A percentile compares a stretch with the other conserved stretches of the same genome.
These are phyloP conservation scores for Edhazardia aedis DNA, from an alignment of 371 early-diverging fungal species.

Conservation along the genomic window DNA sequence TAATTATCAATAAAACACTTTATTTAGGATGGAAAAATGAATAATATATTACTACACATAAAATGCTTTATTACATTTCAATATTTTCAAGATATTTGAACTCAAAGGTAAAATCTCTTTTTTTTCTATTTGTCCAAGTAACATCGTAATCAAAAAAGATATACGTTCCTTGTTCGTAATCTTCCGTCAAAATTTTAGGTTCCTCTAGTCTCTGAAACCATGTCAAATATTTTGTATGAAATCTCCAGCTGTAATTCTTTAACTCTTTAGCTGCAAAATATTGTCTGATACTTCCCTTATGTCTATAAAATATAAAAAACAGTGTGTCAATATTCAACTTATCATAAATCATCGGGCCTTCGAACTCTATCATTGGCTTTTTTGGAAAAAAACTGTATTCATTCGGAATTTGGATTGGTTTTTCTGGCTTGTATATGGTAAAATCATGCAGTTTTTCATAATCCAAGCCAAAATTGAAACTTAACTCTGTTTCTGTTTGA, in stretches of 20 bases:
- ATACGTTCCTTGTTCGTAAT: constrained; percentile 88
- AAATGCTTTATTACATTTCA: background rate
- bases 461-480: too few relatives aligned
- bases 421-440: too few relatives aligned
- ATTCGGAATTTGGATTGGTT: too few relatives aligned
- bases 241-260: constrained; percentile 86
- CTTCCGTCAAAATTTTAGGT: constrained; percentile 75
- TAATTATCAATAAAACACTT: too few relatives aligned
- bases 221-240: constrained; percentile 83
- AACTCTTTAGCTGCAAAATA: constrained; percentile 76
- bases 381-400: too few relatives aligned
- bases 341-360: background rate
- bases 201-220: constrained; percentile 97
- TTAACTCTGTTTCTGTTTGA: too few relatives aligned
- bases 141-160: constrained; percentile 92
- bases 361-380: too few relatives aligned
- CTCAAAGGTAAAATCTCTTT: constrained; percentile 58
- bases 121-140: constrained; percentile 84
- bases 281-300: constrained; percentile 79
- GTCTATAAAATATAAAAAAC: constrained; percentile 90
- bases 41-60: background rate
- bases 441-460: too few relatives aligned
- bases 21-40: background rate
- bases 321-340: constrained; percentile 79
- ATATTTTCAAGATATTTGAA: constrained; percentile 1